Evolutionary conservation across 108 stramenopile species (phyloP).

Genomic region (Nitzschia palea): DNA sequence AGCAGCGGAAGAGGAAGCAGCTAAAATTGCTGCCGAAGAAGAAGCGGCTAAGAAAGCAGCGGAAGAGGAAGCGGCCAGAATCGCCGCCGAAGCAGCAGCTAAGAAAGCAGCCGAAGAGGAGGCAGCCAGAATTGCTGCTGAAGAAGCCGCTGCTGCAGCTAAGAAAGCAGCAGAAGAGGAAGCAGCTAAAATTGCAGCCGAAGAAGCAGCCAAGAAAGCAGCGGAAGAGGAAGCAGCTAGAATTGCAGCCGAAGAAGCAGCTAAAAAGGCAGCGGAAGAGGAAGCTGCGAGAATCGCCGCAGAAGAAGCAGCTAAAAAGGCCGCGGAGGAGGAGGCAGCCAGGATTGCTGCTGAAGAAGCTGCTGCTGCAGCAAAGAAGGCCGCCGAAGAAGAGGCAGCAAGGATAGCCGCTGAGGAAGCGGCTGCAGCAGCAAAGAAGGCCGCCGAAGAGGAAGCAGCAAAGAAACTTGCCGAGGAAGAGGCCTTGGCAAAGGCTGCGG

Average conservation of each 20-base stretch:
- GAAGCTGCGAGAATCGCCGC: neutral
- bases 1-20: too few species aligned
- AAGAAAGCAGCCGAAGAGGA: neutral
- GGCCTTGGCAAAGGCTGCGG: neutral
- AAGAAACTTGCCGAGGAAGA: neutral
- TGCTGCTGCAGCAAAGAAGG: neutral
- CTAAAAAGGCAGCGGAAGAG: neutral
- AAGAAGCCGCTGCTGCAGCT: neutral
- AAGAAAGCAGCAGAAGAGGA: neutral
- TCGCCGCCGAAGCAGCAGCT: neutral
- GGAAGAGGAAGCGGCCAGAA: too few species aligned
- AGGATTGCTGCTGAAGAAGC: neutral
- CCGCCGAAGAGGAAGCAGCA: neutral
- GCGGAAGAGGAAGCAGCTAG: neutral
- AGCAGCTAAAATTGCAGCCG: neutral
- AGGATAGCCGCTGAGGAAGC: neutral
- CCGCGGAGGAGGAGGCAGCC: neutral
- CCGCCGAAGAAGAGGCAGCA: constrained; percentile 1
- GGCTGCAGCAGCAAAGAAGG: neutral
- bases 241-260: neutral
- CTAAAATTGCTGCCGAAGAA: neutral
- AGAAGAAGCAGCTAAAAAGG: neutral
- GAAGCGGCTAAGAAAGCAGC: neutral
- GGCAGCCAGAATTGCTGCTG: neutral
- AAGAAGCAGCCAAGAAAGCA: neutral